Base-by-base conservation (phyloP, 106 monocot genomes). In the Platanthera guangdongensis region DNA sequence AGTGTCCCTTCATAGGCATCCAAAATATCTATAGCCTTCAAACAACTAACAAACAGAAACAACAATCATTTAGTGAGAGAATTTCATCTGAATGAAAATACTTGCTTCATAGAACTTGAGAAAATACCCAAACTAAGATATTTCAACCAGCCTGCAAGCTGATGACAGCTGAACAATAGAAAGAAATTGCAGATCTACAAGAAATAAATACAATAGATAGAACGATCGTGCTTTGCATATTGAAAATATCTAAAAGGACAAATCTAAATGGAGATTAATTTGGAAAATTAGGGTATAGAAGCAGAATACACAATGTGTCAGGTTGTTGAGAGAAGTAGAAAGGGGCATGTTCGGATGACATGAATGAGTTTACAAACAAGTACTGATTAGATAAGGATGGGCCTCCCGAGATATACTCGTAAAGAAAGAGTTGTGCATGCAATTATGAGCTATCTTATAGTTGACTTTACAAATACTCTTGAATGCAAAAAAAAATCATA, bases 1-100 rank as follows among this genome's bases (percentile, higher is more conserved):
- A 97, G 67, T 62, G 97, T 97, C 63, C 97, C 91, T 85, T 97
- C 97, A 80, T 91, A 97, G 49, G 97, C 97, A 75, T 97, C 97
- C 75, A 97, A 76, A 68, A 97, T 83, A 45, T 97, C 93, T 69
- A 97, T 79, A 77, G 97, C 97, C 88, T 94, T 97, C 51, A 80
- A 87, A 80, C 78, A 81, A 83, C 96, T 97, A 80, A 59, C 15
- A 74, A 72, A 50, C 16, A 50, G 18, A 51, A 72, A 8, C 50
- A 71, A 71, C 71, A n/a, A 51, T 72, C 50, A 46, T 50, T 70
- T 48, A 16, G 47, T 25, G 21, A 8, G 47, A 51, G 51, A 18
- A 21, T 30, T 51, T 9, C 18, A 72, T 22, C 18, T 21, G 18
- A 72, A 21, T 6, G 6, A 22, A 49, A 72, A 72, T 28, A 1